Base-by-base conservation (phyloP, 2,329 filamentous ascomycete genomes). In the Trichophyton equinum region DNA sequence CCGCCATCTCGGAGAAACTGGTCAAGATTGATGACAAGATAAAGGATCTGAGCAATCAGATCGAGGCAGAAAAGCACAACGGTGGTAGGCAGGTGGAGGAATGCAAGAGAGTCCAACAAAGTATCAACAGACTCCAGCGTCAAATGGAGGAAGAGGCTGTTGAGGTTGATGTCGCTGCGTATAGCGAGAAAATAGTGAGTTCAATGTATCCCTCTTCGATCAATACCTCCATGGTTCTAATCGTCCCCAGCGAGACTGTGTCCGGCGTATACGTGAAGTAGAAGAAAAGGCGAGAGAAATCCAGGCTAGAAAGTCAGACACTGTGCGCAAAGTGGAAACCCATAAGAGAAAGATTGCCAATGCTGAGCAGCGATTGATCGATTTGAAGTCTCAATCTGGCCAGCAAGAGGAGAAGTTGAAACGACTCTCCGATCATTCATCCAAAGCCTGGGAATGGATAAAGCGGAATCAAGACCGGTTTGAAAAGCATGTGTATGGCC, bases 371-470 rank as follows among this genome's bases (percentile, higher is more conserved):
- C 80, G 85, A 15, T 71, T 89, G 22, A 72, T 77, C 25, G 80
- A 77, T 18, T 78, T 96, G 13, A 80, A 89, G 57, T 92, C 89
- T 0, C 83, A 88, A 66, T 79, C 85, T 62, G 91, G 91, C 4
- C 87, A 88, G 68, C 86, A 89, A 65, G 77, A 87, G 60, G 82
- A 75, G 57, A 83, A 86, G 65, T 79, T 99, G 60, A 78, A 77
- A 59, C 78, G 70, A 4, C 15, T 81, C 0, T 87, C 85, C 9
- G 70, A 70, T 0, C 88, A 96, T 61, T 83, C 87, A 1, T 81
- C 81, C 9, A 77, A 71, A 65, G 90, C 85, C 1, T 96, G 89
- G 85, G 79, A 85, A 47, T 99, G 92, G 91, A 80, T 97, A 58
- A 81, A 89, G 68, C 72, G 83, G 1, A 84, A 99, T 70, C 81